Evolutionary conservation across 2,329 filamentous ascomycete species (phyloP).

Genomic region (Monilinia fructigena): DNA sequence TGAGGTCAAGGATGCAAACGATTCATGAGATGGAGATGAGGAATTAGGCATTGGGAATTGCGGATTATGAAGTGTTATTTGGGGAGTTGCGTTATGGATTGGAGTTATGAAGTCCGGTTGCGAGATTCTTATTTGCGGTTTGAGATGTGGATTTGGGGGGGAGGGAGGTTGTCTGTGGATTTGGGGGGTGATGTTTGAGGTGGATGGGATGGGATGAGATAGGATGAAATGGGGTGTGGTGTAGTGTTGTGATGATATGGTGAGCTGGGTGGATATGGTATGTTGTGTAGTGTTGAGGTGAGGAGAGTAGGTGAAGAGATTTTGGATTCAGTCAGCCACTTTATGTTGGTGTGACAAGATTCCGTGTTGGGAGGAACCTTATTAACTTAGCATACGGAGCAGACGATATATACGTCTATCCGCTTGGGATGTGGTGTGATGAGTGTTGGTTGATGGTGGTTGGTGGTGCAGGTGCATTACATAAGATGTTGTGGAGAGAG

Average conservation of each 20-base stretch:
- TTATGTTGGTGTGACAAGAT: conserved; percentile 2
- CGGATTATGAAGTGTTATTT: too few relatives aligned
- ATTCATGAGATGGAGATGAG: too few relatives aligned
- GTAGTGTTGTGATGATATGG: background rate
- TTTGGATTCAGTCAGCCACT: conserved; percentile 14
- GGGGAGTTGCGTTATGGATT: too few relatives aligned
- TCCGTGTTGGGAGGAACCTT: background rate
- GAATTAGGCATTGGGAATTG: too few relatives aligned
- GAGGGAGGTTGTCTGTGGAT: too few relatives aligned
- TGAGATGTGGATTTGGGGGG: too few relatives aligned
- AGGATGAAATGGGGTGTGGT: too few relatives aligned
- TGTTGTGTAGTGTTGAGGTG: background rate
- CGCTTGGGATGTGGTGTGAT: background rate
- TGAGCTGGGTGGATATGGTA: background rate
- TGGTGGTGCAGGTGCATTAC: conserved; percentile 2
- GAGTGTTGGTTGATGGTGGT: background rate
- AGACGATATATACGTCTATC: background rate
- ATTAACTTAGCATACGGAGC: too few relatives aligned
- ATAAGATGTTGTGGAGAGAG: conserved; percentile 17
- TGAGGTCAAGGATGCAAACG: too few relatives aligned
- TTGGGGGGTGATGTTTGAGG: too few relatives aligned
- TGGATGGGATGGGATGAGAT: background rate
- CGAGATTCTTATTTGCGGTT: too few relatives aligned
- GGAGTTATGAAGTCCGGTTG: too few relatives aligned
- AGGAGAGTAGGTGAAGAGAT: background rate